Evolutionary conservation across 2,329 filamentous ascomycete species (phyloP).

Genomic region (Mycosphaerella sp.): DNA sequence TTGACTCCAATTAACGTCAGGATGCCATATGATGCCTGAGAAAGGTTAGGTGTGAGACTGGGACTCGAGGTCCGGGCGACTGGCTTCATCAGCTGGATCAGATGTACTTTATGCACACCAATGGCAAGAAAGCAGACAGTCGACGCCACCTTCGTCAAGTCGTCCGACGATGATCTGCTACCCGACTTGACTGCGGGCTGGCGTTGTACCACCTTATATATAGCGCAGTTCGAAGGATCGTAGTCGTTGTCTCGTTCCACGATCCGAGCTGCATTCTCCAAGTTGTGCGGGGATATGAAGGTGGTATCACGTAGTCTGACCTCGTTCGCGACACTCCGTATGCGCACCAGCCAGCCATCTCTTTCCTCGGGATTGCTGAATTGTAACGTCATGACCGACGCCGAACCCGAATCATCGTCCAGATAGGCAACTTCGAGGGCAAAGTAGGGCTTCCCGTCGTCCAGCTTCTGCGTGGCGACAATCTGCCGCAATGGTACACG

Average conservation of each 20-base stretch:
- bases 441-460: constrained; percentile 60
- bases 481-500: constrained; percentile 59
- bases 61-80: constrained; percentile 46
- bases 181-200: constrained; percentile 48
- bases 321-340: constrained; percentile 55
- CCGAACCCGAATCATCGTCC: constrained; percentile 57
- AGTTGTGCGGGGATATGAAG: constrained; percentile 51
- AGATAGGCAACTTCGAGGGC: constrained; percentile 62
- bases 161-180: constrained; percentile 56
- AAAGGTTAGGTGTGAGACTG: constrained; percentile 45
- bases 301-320: constrained; percentile 47
- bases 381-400: constrained; percentile 58
- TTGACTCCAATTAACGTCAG: constrained; percentile 55
- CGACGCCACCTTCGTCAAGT: constrained; percentile 58
- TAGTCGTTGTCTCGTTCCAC: constrained; percentile 63
- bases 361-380: constrained; percentile 59
- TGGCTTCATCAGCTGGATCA: constrained; percentile 3
- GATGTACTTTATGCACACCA: constrained; percentile 58
- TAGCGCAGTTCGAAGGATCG: constrained; percentile 58
- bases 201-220: constrained; percentile 63
- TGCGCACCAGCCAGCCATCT: constrained; percentile 57
- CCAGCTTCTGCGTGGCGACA: constrained; percentile 59
- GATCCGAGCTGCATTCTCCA: constrained; percentile 56
- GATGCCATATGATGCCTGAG: constrained; percentile 54
- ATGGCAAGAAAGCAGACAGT: constrained; percentile 63